Evolutionary conservation across 1,284 basidiomycete species (phyloP), one percentile per base, ranked within the genome.

Genomic region (Porogramme epimiltina): DNA sequence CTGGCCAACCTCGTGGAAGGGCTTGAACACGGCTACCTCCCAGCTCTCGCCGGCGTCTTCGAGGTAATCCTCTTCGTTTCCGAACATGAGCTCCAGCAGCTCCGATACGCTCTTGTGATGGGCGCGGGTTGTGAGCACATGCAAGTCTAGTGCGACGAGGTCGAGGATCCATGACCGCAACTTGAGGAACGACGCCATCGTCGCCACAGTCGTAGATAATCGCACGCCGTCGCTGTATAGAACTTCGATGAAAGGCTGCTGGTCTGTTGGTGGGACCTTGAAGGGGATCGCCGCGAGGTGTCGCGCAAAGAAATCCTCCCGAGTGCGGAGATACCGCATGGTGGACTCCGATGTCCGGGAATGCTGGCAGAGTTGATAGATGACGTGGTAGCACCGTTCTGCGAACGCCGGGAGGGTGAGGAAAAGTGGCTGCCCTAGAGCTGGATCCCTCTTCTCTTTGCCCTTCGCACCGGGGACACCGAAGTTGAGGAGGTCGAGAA

Each of bases 361-460:
- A 66, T 97, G 92, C 6, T 87, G 79, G 71, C 93, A 97, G 0
- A 99, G 81, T 54, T 96, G 90, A 65, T 91, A 81, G 13, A 99
- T 73, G 39, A 98, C 79, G 39, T 82, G 82, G 63, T 94, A 94
- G 62, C 89, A 89, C 55, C 89, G 86, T 66, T 97, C 94, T 0
- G 95, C 95, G 23, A 98, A 75, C 2, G 80, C 79, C 0, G 96
- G 95, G 39, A 92, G 80, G 8, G 73, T 72, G 8, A 79, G 70
- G 64, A 93, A 87, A 20, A 94, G 72, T 0, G 89, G 82, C 3
- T 73, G 66, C 2, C 70, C 62, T 24, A 77, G 65, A 13, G 61
- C 58, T 9, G 58, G 49, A 50, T 58, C 59, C 51, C 18, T 57
- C n/a, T 71, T 74, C 13, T 76, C 77, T 55, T 79, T 77, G 39